Conservation (phyloP, 805 yeast genomes). For the Starmerella khaoyaiensis region DNA sequence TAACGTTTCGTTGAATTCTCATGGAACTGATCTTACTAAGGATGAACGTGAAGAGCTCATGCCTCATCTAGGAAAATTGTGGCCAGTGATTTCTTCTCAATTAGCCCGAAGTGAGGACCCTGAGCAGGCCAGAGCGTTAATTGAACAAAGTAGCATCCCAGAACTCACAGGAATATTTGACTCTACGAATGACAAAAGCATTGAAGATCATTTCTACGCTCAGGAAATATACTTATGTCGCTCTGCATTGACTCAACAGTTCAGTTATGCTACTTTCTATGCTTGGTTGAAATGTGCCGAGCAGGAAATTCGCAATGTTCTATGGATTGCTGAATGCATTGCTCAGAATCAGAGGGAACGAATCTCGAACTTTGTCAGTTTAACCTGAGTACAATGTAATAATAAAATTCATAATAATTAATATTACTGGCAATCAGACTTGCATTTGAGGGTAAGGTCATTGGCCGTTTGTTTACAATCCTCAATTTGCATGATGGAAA, state of each 20-base stretch:
- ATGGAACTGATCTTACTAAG: slow-evolving; percentile 64
- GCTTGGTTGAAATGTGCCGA: slow-evolving; percentile 94
- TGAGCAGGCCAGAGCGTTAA: slow-evolving; percentile 52
- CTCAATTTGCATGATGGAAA: too few relatives aligned
- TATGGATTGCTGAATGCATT: slow-evolving; percentile 99
- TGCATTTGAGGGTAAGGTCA: too few relatives aligned
- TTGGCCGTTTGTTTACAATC: too few relatives aligned
- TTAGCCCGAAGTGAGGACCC: slow-evolving; percentile 70
- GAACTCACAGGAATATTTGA: slow-evolving; percentile 35
- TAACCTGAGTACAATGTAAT: slow-evolving; percentile 33
- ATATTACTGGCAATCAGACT: background rate
- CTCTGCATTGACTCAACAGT: slow-evolving; percentile 92
- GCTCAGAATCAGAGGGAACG: slow-evolving; percentile 96
- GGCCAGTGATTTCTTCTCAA: slow-evolving; percentile 52
- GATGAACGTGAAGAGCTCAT: slow-evolving; percentile 59
- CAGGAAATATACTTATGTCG: slow-evolving; percentile 86
- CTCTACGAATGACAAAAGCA: slow-evolving; percentile 39
- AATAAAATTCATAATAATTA: background rate
- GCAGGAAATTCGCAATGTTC: slow-evolving; percentile 90
- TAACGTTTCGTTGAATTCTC: slow-evolving; percentile 80
- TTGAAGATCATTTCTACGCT: slow-evolving; percentile 90
- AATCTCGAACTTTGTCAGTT: slow-evolving; percentile 79
- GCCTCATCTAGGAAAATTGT: slow-evolving; percentile 73
- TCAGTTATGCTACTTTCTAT: slow-evolving; percentile 80
- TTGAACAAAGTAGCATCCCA: slow-evolving; percentile 23